Evolutionary conservation across 1,284 basidiomycete species (phyloP), one percentile per base, ranked within the genome.

Genomic region (Ustilago lituana): DNA sequence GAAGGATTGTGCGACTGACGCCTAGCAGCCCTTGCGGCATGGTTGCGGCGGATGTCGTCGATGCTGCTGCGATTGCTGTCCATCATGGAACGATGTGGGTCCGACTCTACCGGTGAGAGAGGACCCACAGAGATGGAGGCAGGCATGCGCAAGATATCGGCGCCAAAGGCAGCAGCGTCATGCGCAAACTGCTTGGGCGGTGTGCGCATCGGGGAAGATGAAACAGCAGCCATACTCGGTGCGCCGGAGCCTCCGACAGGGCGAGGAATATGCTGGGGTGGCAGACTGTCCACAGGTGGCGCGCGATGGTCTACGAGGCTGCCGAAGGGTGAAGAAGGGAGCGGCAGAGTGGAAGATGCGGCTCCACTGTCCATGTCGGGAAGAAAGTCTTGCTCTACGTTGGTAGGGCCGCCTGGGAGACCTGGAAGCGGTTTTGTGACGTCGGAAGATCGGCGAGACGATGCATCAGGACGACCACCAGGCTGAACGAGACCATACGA

Each of bases 51-150:
- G 38, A 77, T 77, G 47, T 75, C 74, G 39, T 77, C 74, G 54
- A 77, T 77, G 49, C 66, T 70, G 40, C 56, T 64, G 44, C 74
- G 73, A 35, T 77, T 75, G 66, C 66, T 73, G 41, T 77, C 73
- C 32, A 67, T 68, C 67, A 77, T 54, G 31, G 73, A 58, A 14
- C 69, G 70, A 15, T 57, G 58, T 14, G 74, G 69, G 19, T 77
- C 73, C 3, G 74, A 24, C 17, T 75, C 74, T 14, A 59, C 65
- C 4, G 73, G 69, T 6, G 74, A 73, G 23, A 74, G 22, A 9
- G 73, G 70, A 6, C 64, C 59, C 12, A 59, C 31, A 12, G 54
- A 52, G 33, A 57, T 51, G 37, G 50, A 40, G 23, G 26, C 15
- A 11, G 60, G 56, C 49, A 66, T 65, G 33, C 14, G 40, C 37